Conservation (phyloP, 1,139 yeast genomes). For the Hansenula lynferdii region DNA sequence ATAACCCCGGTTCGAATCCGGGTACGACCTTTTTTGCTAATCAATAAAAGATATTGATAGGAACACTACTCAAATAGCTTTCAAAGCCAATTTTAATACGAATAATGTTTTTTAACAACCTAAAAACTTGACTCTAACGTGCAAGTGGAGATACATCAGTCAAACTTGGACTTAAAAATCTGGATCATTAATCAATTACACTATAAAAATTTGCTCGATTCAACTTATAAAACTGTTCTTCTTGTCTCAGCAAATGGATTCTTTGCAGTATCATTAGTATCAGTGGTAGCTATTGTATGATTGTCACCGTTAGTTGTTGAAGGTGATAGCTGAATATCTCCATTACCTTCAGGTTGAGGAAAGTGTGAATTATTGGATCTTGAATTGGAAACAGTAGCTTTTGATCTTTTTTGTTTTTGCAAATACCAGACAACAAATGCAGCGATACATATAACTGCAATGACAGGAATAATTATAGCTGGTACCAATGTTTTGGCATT, state of each 20-base stretch:
- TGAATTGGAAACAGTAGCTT: background rate
- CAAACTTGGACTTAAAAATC: too few species aligned
- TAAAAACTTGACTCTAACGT: too few species aligned
- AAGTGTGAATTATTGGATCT: background rate
- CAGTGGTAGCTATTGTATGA: constrained; percentile 9
- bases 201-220: too few species aligned
- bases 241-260: constrained; percentile 16
- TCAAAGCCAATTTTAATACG: too few species aligned
- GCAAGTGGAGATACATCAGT: too few species aligned
- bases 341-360: background rate
- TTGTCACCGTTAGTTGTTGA: constrained; percentile 8
- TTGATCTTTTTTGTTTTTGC: constrained; percentile 15
- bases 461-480: constrained; percentile 39
- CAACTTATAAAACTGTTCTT: constrained; percentile 16
- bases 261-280: constrained; percentile 12
- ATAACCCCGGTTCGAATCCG: constrained; percentile 96
- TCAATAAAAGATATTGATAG: too few species aligned
- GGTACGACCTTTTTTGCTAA: constrained; percentile 79
- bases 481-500: constrained; percentile 29
- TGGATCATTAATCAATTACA: too few species aligned
- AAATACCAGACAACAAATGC: constrained; percentile 17
- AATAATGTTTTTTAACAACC: too few species aligned
- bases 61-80: too few species aligned
- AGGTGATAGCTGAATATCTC: constrained; percentile 14
- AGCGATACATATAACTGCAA: constrained; percentile 25